Evolutionary conservation across 169 alveolate genomes (phyloP).

Genomic region (Cyclospora cayetanensis): DNA sequence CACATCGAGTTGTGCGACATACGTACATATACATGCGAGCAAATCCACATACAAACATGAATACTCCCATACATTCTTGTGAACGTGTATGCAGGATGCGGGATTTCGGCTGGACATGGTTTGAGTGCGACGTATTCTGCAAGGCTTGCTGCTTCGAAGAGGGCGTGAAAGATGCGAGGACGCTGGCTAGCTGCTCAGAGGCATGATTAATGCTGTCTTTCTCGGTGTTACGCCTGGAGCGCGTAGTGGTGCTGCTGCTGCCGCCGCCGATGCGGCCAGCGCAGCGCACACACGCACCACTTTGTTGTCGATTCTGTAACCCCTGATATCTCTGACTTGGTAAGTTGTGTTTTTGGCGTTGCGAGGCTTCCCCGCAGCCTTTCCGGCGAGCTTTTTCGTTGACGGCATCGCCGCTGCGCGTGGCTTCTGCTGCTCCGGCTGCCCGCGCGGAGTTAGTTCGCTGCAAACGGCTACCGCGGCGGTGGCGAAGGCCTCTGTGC

Average conservation of each 20-base stretch:
- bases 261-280: not conserved
- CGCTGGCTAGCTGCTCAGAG: too few relatives aligned
- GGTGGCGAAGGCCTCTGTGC: too few relatives aligned
- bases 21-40: too few relatives aligned
- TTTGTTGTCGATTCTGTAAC: not conserved
- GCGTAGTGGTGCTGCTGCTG: not conserved
- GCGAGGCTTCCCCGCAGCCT: not conserved
- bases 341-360: slow-evolving; percentile 24
- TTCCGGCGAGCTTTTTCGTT: not conserved
- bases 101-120: too few relatives aligned
- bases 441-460: too few relatives aligned
- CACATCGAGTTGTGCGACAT: too few relatives aligned
- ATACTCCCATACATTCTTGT: too few relatives aligned
- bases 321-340: slow-evolving; percentile 9
- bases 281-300: not conserved
- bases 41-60: too few relatives aligned
- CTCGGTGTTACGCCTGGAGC: not conserved
- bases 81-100: too few relatives aligned
- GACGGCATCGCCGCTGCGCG: slow-evolving; percentile 9
- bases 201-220: not conserved
- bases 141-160: not conserved
- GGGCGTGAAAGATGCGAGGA: too few relatives aligned
- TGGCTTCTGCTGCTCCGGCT: slow-evolving; percentile 18
- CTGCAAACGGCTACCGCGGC: too few relatives aligned
- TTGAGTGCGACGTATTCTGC: not conserved